These are phyloP conservation scores for Sechiopsis laciniata DNA, from an alignment of 306 rosid genomes.

Conservation along the genomic window DNA sequence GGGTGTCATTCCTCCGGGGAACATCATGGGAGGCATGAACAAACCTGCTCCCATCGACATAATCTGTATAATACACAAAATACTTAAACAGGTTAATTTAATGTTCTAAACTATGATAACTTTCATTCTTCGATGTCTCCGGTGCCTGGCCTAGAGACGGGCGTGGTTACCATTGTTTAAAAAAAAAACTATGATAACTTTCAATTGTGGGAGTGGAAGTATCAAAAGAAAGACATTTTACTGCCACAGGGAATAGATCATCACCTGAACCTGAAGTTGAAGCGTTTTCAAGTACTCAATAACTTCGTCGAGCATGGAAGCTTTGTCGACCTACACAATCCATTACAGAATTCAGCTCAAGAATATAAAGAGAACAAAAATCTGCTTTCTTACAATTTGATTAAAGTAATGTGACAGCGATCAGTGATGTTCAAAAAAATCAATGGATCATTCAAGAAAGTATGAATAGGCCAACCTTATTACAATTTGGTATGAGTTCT, in stretches of 20 bases:
- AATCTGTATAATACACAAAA: constrained; percentile 42
- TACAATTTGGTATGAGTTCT: constrained; percentile 91
- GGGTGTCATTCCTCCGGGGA: constrained; percentile 66
- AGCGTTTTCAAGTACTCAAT: constrained; percentile 82
- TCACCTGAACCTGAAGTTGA: constrained; percentile 81
- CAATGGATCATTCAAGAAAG: constrained; percentile 6
- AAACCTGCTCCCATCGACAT: constrained; percentile 91
- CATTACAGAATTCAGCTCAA: constrained; percentile 28
- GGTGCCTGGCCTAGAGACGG: too few species aligned
- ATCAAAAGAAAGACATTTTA: neutral
- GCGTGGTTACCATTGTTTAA: too few species aligned
- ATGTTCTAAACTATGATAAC: neutral
- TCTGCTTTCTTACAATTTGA: constrained; percentile 8
- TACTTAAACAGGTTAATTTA: neutral
- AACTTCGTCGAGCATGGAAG: constrained; percentile 93
- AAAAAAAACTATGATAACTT: too few species aligned
- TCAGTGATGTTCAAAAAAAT: neutral
- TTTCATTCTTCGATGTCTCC: too few species aligned
- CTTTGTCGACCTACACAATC: constrained; percentile 62
- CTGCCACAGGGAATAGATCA: neutral
- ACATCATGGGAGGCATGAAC: constrained; percentile 73
- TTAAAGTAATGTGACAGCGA: neutral
- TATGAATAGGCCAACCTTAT: constrained; percentile 47
- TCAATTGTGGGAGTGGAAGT: neutral
- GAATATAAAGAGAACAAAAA: neutral